Percentiles rank a stretch among this genome's conserved stretches.
phyloP scores from a whole-genome alignment of 2,329 filamentous ascomycete genomes.

The Epichloe typhina region DNA sequence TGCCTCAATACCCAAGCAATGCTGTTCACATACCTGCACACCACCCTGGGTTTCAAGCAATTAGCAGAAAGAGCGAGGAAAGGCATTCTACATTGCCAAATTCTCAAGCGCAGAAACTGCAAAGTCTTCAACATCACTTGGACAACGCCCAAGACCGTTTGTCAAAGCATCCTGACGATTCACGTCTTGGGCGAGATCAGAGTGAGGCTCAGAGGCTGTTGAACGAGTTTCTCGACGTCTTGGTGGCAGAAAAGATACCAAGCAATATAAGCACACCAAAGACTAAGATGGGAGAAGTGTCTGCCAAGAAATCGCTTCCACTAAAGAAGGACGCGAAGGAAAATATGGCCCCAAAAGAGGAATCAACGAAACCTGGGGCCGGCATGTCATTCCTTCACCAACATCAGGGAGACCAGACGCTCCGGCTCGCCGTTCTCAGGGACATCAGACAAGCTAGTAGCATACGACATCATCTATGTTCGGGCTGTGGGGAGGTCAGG shows the following conservation, averaged over 20 bases:
- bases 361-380: background rate
- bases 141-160: conserved; percentile 15
- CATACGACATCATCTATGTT: conserved; percentile 21
- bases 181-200: conserved; percentile 12
- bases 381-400: background rate
- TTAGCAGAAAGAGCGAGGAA: background rate
- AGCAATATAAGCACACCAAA: too few relatives aligned
- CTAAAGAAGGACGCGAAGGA: background rate
- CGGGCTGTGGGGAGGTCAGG: conserved; percentile 22
- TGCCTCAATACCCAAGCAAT: background rate
- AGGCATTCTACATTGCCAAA: background rate
- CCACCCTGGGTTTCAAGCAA: background rate
- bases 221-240: conserved; percentile 15
- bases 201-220: conserved; percentile 17
- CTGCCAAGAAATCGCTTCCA: conserved; percentile 8
- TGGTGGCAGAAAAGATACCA: background rate
- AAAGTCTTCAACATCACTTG: conserved; percentile 15
- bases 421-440: background rate
- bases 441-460: conserved; percentile 10
- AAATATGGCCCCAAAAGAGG: background rate
- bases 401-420: background rate
- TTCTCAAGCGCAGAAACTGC: conserved; percentile 8
- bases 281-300: background rate
- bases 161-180: conserved; percentile 11
- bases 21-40: background rate